Base-by-base conservation (phyloP, 345 rosid species). In the Hibiscus tridactylites region DNA sequence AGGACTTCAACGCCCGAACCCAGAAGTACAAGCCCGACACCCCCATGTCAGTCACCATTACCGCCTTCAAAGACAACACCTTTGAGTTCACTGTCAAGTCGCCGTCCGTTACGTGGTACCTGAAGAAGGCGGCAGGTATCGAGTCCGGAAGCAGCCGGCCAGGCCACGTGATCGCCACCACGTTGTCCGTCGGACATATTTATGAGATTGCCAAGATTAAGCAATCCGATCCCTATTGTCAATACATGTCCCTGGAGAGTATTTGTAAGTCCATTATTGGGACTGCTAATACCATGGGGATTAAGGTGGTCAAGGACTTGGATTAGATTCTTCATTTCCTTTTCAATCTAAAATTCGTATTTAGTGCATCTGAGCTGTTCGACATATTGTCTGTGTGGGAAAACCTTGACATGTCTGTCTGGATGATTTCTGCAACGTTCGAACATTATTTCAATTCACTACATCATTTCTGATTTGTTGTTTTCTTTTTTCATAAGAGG, bases 181-280 rank as follows among this genome's bases (percentile, higher is more conserved):
- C 92, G 6, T 77, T 94, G 35, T 79, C 87, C 5, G 60, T 90
- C 79, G 85, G 82, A 72, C 99, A 94, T 59, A 75, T 89, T 29
- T 86, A 87, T 47, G 99, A 94, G 86, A 90, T 92, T 63, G 97
- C 96, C 3, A 94, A 95, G 93, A 89, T 92, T 74, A 95, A 92
- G 85, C 97, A 90, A 59, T 87, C 91, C 1, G 97, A 94, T 81
- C 98, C 98, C 1, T 90, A 81, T 66, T 90, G 97, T 75, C 93
- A 90, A 76, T 88, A 87, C 73, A 90, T 91, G 92, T 72, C 96
- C 1, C 80, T 89, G 73, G 92, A 93, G 74, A 85, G 92, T 33
- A 93, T 93, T 64, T 88, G 89, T 65, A 91, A 88, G 81, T 89
- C 97, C 24, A 78, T 91, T 44, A 86, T 91, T 24, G 96, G 96